A percentile compares a stretch with the other conserved stretches of the same genome.
Conservation (phyloP, 176 grass and related monocot species). For the Aegilops tauschii region DNA sequence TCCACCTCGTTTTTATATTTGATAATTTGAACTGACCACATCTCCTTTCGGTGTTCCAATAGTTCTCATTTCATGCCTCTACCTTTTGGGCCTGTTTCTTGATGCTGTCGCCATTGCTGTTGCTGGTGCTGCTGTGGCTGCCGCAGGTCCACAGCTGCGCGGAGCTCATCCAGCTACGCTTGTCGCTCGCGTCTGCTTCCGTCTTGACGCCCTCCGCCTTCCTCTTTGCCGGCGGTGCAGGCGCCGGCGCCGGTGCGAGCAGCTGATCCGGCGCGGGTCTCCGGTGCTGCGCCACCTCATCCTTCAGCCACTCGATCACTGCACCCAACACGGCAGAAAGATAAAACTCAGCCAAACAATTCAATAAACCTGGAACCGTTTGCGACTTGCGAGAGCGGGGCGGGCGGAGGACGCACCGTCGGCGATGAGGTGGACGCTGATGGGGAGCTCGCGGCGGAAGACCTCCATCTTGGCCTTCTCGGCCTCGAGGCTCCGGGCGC, state of each 20-base stretch:
- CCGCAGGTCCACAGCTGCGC: slow-evolving; percentile 84
- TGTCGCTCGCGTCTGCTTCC: slow-evolving; percentile 62
- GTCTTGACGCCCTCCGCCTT: slow-evolving; percentile 16
- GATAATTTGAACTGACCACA: neutral
- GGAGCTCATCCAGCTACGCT: slow-evolving; percentile 92
- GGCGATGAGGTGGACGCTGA: slow-evolving; percentile 71
- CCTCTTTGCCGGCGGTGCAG: slow-evolving; percentile 30
- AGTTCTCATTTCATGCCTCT: neutral
- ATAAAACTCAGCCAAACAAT: neutral
- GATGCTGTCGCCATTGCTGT: slow-evolving; percentile 18
- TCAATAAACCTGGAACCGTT: neutral
- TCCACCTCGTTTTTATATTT: neutral
- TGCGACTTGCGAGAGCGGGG: neutral
- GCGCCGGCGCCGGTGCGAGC: neutral
- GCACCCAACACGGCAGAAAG: neutral
- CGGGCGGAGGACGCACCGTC: slow-evolving; percentile 40
- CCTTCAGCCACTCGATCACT: slow-evolving; percentile 80
- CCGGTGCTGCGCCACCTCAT: slow-evolving; percentile 51
- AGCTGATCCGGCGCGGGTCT: neutral
- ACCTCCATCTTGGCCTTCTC: slow-evolving; percentile 93
- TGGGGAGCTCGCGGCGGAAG: slow-evolving; percentile 81
- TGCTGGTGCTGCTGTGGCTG: slow-evolving; percentile 13
- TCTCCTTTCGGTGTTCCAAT: neutral
- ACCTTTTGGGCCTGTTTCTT: slow-evolving; percentile 41
- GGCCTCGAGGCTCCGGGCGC: slow-evolving; percentile 56